phyloP scores from a whole-genome alignment of 2,329 filamentous ascomycete genomes.

The Botrytis paeoniae region DNA sequence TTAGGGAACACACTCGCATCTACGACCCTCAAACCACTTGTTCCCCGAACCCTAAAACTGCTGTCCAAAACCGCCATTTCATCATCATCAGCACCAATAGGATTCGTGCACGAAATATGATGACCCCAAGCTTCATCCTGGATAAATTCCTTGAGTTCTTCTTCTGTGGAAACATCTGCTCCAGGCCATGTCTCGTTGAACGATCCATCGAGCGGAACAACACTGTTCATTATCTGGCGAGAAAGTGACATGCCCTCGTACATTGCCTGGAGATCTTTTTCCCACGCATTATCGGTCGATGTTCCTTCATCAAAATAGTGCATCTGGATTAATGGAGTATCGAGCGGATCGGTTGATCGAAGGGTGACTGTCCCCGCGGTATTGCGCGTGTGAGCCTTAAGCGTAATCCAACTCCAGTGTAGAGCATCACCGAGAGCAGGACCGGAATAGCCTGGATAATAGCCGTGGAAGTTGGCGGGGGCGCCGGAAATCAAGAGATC shows the following conservation, averaged over 20 bases:
- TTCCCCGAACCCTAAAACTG: constrained; percentile 38
- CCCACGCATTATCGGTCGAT: background rate
- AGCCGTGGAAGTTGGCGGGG: constrained; percentile 29
- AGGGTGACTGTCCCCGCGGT: constrained; percentile 59
- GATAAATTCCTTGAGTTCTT: constrained; percentile 47
- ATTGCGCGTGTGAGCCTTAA: constrained; percentile 61
- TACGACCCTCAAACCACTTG: constrained; percentile 51
- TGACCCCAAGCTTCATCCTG: constrained; percentile 54
- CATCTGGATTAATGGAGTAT: constrained; percentile 61
- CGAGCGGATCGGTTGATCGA: constrained; percentile 58
- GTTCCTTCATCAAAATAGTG: constrained; percentile 49
- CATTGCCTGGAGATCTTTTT: constrained; percentile 25
- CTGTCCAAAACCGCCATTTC: constrained; percentile 45
- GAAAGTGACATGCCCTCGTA: constrained; percentile 23
- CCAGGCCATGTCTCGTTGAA: constrained; percentile 46
- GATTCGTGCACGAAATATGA: constrained; percentile 52
- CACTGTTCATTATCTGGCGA: constrained; percentile 40
- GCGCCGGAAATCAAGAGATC: constrained; percentile 24
- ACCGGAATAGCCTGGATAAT: constrained; percentile 44
- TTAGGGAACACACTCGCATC: constrained; percentile 57
- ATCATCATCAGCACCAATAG: constrained; percentile 50
- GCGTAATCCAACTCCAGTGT: constrained; percentile 21
- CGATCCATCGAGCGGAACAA: constrained; percentile 40
- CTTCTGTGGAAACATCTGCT: constrained; percentile 35
- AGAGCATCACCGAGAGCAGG: constrained; percentile 38